phyloP scores from a whole-genome alignment of 441 rosid genomes.

The Breynia disticha region DNA sequence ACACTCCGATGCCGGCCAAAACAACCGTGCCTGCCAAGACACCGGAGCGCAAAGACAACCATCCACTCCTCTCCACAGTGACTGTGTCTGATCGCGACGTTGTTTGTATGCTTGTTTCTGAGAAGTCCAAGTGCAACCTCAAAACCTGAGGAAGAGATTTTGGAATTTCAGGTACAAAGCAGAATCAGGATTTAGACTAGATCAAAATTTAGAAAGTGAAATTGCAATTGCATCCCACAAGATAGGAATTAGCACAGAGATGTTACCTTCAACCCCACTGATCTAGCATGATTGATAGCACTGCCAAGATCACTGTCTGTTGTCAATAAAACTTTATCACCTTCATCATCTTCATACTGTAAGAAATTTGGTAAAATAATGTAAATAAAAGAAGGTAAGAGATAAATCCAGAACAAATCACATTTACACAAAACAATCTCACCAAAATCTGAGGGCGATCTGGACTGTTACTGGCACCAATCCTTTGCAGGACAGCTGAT shows the following conservation, averaged over 20 bases:
- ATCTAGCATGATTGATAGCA: constrained; percentile 54
- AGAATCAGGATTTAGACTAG: not conserved
- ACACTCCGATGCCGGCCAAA: constrained; percentile 45
- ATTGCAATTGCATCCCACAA: no score
- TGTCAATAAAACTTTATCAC: constrained; percentile 57
- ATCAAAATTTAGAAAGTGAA: not conserved
- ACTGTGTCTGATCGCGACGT: constrained; percentile 14
- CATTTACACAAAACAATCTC: constrained; percentile 12
- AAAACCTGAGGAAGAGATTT: constrained; percentile 42
- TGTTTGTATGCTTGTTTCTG: constrained; percentile 29
- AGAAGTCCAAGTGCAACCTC: constrained; percentile 62
- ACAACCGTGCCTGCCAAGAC: constrained; percentile 51
- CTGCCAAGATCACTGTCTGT: constrained; percentile 59
- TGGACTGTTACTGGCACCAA: constrained; percentile 28
- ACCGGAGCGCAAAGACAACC: constrained; percentile 30
- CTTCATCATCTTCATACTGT: constrained; percentile 82
- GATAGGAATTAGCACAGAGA: not conserved
- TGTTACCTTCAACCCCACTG: constrained; percentile 49
- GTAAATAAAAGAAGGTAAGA: not conserved
- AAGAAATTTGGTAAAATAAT: not conserved
- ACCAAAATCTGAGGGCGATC: constrained; percentile 57
- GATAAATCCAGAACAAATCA: constrained; percentile 2
- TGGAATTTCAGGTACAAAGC: not conserved
- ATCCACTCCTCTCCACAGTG: constrained; percentile 20
- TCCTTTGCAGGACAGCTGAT: constrained; percentile 50